Evolutionary conservation across 768 basidiomycete species (phyloP).

Genomic region (Hygrophorus pudorinus): DNA sequence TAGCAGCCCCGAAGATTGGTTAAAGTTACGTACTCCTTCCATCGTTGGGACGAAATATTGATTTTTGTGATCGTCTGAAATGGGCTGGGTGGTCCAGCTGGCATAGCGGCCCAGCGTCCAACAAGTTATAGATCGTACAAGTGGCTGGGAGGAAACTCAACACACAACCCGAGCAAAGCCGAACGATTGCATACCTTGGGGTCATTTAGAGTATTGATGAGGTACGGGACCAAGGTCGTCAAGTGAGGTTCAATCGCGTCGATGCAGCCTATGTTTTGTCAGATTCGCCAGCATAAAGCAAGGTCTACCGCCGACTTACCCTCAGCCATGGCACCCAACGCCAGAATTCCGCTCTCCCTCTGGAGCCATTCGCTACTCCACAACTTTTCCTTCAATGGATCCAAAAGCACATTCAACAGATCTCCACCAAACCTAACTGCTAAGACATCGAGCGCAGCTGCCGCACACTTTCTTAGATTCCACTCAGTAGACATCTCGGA

Average conservation of each 20-base stretch:
- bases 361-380: constrained; percentile 93
- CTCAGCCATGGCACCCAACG: constrained; percentile 97
- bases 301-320: constrained; percentile 37
- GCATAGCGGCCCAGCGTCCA: constrained; percentile 99
- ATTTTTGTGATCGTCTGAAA: constrained; percentile 80
- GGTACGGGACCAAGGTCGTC: constrained; percentile 85
- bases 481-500: constrained; percentile 98
- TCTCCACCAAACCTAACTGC: constrained; percentile 91
- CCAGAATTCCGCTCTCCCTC: constrained; percentile 90
- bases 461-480: constrained; percentile 97
- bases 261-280: constrained; percentile 66
- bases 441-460: constrained; percentile 93
- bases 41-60: constrained; percentile 93
- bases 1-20: background rate
- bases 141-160: constrained; percentile 45
- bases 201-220: constrained; percentile 85
- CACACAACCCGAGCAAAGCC: constrained; percentile 6
- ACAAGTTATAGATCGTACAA: constrained; percentile 96
- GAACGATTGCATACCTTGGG: constrained; percentile 55
- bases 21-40: constrained; percentile 66
- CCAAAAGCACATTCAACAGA: constrained; percentile 78
- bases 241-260: constrained; percentile 92
- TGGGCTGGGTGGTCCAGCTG: constrained; percentile 87
- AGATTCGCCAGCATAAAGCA: constrained; percentile 1
- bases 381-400: constrained; percentile 85